Evolutionary conservation across 179 eudicot genomes (phyloP).

Genomic region (Camellia oleifera): DNA sequence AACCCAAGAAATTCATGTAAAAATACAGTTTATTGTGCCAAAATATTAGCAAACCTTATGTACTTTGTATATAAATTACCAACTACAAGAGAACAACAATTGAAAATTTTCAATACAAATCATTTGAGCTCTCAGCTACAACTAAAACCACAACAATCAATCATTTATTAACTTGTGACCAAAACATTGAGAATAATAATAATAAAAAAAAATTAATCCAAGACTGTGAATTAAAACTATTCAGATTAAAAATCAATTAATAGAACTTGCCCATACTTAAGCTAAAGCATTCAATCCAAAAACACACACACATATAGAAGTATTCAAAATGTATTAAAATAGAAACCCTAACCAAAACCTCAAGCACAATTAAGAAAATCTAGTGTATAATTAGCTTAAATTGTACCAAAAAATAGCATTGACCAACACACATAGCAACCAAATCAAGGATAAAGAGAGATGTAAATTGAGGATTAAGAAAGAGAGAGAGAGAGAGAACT

Average conservation of each 20-base stretch:
- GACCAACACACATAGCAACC: not conserved
- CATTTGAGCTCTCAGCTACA: not conserved
- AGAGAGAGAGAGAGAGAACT: too few relatives aligned
- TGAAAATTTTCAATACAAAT: not conserved
- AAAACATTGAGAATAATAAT: not conserved
- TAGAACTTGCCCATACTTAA: not conserved
- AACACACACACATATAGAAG: not conserved
- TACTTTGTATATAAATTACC: not conserved
- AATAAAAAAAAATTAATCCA: not conserved
- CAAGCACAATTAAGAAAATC: too few relatives aligned
- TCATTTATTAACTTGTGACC: not conserved
- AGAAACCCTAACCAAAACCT: not conserved
- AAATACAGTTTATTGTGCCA: not conserved
- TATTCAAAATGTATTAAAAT: not conserved
- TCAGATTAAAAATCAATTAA: not conserved
- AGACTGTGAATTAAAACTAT: not conserved
- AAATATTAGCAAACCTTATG: not conserved
- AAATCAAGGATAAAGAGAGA: not conserved
- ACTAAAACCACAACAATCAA: not conserved
- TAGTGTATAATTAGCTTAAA: too few relatives aligned
- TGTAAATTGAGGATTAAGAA: too few relatives aligned
- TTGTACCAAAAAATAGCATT: not conserved
- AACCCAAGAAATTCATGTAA: not conserved
- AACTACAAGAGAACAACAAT: not conserved
- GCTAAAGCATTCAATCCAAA: not conserved